phyloP scores from a whole-genome alignment of 139 green algal genomes.

The Picochlorum sp. region DNA sequence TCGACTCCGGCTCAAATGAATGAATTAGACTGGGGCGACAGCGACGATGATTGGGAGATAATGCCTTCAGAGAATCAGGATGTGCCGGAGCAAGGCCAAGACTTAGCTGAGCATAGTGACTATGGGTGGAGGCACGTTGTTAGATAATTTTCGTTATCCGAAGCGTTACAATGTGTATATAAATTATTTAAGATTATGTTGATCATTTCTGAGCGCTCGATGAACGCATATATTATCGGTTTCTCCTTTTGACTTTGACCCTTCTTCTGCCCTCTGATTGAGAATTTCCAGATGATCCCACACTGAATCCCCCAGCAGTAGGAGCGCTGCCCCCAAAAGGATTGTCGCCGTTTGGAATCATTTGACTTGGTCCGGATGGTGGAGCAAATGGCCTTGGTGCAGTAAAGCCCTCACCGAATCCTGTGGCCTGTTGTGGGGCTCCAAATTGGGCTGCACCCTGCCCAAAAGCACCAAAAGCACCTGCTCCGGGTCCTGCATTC shows the following conservation, averaged over 20 bases:
- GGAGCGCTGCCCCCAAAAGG: constrained; percentile 12
- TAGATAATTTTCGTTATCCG: not conserved
- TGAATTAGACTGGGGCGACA: constrained; percentile 7
- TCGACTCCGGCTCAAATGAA: not conserved
- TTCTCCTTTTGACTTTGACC: constrained; percentile 23
- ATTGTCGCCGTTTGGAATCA: constrained; percentile 28
- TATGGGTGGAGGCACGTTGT: not conserved
- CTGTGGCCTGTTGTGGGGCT: not conserved
- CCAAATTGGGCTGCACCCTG: no score
- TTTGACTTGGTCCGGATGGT: constrained; percentile 2
- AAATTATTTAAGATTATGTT: no score
- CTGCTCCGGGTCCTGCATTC: not conserved
- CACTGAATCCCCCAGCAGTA: constrained; percentile 20
- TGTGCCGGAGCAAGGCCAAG: no score
- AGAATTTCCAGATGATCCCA: constrained; percentile 23
- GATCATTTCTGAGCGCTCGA: no score
- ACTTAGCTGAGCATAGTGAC: not conserved
- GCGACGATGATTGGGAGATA: constrained; percentile 5
- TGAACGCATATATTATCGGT: not conserved
- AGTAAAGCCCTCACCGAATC: constrained; percentile 4
- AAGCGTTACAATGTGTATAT: no score
- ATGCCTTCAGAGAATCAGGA: not conserved
- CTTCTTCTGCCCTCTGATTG: constrained; percentile 26
- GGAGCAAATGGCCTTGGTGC: not conserved
- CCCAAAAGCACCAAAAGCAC: no score